Percentiles rank a stretch among this genome's conserved stretches.
phyloP scores from a whole-genome alignment of 1,284 basidiomycete genomes.

The Violaceomyces palustris region DNA sequence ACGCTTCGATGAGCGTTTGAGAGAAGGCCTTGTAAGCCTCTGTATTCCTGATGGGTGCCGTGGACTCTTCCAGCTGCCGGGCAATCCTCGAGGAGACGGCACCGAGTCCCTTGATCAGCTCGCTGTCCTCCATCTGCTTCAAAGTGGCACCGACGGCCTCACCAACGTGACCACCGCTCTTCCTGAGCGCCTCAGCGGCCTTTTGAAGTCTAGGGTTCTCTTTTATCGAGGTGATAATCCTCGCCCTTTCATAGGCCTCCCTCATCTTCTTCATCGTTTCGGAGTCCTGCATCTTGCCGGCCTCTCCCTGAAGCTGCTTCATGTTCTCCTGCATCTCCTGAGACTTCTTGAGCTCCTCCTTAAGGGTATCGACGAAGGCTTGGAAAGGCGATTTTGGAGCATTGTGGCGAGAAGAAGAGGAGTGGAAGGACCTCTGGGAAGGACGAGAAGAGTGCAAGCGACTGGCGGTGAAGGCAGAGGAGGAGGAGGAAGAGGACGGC shows the following conservation, averaged over 20 bases:
- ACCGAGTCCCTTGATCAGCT: conserved; percentile 68
- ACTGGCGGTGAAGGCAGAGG: too few relatives aligned
- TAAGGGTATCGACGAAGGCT: conserved; percentile 89
- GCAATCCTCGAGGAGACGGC: conserved; percentile 40
- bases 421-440: conserved; percentile 9
- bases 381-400: conserved; percentile 71
- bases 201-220: conserved; percentile 87
- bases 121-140: conserved; percentile 86
- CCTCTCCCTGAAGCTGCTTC: conserved; percentile 93
- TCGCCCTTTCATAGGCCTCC: conserved; percentile 85
- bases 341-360: conserved; percentile 87
- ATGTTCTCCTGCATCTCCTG: conserved; percentile 92
- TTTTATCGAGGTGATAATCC: conserved; percentile 90
- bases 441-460: too few relatives aligned
- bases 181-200: conserved; percentile 83
- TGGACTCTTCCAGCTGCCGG: conserved; percentile 40
- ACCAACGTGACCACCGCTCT: conserved; percentile 82
- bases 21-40: conserved; percentile 87
- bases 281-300: conserved; percentile 91
- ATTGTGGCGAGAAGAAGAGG: conserved; percentile 2
- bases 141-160: conserved; percentile 89
- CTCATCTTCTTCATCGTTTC: conserved; percentile 89
- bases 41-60: conserved; percentile 72
- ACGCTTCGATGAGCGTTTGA: conserved; percentile 81
- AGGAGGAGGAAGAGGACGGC: too few relatives aligned